phyloP scores from a whole-genome alignment of 441 rosid genomes.

The Aquilaria agallochum region DNA sequence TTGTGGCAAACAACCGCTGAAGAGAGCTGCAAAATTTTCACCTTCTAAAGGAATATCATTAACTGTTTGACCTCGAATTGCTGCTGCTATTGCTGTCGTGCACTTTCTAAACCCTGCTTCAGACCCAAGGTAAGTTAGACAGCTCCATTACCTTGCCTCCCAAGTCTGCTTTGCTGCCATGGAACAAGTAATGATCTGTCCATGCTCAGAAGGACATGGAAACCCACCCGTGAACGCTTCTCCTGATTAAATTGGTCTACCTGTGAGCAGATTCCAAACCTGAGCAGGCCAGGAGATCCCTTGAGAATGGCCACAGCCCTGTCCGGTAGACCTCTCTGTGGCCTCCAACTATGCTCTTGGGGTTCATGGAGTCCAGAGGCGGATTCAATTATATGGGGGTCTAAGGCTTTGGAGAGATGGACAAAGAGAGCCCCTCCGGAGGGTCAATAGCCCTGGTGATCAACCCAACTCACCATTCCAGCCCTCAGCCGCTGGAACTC shows the following conservation, averaged over 20 bases:
- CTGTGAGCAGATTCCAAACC: conserved; percentile 14
- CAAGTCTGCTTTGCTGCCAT: conserved; percentile 33
- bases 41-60: conserved; percentile 38
- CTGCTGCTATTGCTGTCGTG: conserved; percentile 33
- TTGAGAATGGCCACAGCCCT: conserved; percentile 55
- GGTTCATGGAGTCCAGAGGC: conserved; percentile 23
- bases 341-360: conserved; percentile 55
- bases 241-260: conserved; percentile 38
- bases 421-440: conserved; percentile 41
- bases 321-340: conserved; percentile 70
- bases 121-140: conserved; percentile 68
- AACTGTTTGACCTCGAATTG: conserved; percentile 38
- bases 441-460: conserved; percentile 16
- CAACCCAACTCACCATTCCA: conserved; percentile 26
- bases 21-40: background rate
- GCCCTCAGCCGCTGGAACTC: conserved; percentile 16
- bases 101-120: conserved; percentile 40
- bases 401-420: conserved; percentile 40
- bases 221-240: conserved; percentile 37
- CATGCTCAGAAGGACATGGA: conserved; percentile 26
- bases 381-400: no score
- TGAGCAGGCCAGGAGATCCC: conserved; percentile 31
- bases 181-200: conserved; percentile 41
- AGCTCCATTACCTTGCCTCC: conserved; percentile 35
- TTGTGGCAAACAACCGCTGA: background rate